These are phyloP conservation scores for Camelina sativa DNA, from an alignment of 345 rosid genomes.

Conservation along the genomic window DNA sequence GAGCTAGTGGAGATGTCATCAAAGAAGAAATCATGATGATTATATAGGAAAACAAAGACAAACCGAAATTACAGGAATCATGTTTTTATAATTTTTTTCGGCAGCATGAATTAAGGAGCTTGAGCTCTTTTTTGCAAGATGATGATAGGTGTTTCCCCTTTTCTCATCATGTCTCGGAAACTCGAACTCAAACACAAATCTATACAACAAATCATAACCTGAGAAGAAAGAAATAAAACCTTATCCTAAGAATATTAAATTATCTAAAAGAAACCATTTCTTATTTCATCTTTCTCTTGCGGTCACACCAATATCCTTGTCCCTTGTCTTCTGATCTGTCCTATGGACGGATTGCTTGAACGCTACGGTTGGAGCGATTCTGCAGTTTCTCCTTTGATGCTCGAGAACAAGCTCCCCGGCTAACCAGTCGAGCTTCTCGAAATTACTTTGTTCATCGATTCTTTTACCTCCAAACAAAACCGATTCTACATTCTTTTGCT, in stretches of 20 bases:
- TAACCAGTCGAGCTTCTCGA: slow-evolving; percentile 87
- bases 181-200: slow-evolving; percentile 37
- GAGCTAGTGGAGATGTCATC: slow-evolving; percentile 31
- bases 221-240: not conserved
- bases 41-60: slow-evolving; percentile 27
- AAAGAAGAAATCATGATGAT: slow-evolving; percentile 30
- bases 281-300: slow-evolving; percentile 38
- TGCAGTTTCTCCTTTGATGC: slow-evolving; percentile 88
- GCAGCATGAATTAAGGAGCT: slow-evolving; percentile 31
- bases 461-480: slow-evolving; percentile 87
- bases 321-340: slow-evolving; percentile 44
- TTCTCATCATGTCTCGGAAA: slow-evolving; percentile 30
- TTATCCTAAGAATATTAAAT: slow-evolving; percentile 9
- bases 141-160: slow-evolving; percentile 15
- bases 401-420: slow-evolving; percentile 87
- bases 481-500: slow-evolving; percentile 94
- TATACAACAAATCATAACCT: slow-evolving; percentile 43
- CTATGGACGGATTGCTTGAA: slow-evolving; percentile 75
- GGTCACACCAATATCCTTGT: slow-evolving; percentile 41
- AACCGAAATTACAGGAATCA: slow-evolving; percentile 36
- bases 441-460: slow-evolving; percentile 73
- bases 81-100: not conserved
- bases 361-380: slow-evolving; percentile 98
- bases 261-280: slow-evolving; percentile 7
- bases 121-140: slow-evolving; percentile 13